phyloP scores from a whole-genome alignment of 192 early-diverging fungal species.

The Coemansia sp. region DNA sequence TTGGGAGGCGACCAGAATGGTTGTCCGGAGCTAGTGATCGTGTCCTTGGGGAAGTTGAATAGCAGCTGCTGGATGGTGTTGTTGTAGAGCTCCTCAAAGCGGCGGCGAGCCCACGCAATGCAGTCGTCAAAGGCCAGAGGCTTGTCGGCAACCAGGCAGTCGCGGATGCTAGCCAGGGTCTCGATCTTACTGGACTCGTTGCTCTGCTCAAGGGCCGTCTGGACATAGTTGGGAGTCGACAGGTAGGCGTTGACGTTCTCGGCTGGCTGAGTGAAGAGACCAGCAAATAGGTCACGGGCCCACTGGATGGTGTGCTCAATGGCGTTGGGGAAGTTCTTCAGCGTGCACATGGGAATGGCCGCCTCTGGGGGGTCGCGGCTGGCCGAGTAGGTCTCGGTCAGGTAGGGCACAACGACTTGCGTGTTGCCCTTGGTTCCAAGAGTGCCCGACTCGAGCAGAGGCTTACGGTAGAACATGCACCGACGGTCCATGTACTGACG shows the following conservation, averaged over 20 bases:
- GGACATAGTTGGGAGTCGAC: slow-evolving; percentile 79
- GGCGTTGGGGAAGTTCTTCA: slow-evolving; percentile 87
- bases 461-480: slow-evolving; percentile 95
- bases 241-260: slow-evolving; percentile 96
- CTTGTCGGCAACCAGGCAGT: slow-evolving; percentile 74
- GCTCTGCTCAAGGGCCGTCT: slow-evolving; percentile 71
- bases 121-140: slow-evolving; percentile 90
- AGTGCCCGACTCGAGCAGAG: slow-evolving; percentile 95
- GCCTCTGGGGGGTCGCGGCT: slow-evolving; percentile 98
- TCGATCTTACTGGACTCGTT: slow-evolving; percentile 69
- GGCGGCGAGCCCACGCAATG: slow-evolving; percentile 83
- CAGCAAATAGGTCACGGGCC: slow-evolving; percentile 97
- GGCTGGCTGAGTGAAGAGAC: slow-evolving; percentile 84
- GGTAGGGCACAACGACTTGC: slow-evolving; percentile 91
- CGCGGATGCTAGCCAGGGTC: slow-evolving; percentile 69
- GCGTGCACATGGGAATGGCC: slow-evolving; percentile 85
- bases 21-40: slow-evolving; percentile 82
- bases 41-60: slow-evolving; percentile 95
- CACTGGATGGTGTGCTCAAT: slow-evolving; percentile 92
- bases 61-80: slow-evolving; percentile 93
- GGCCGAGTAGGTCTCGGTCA: slow-evolving; percentile 98
- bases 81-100: slow-evolving; percentile 92
- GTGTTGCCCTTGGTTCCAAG: slow-evolving; percentile 99
- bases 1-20: slow-evolving; percentile 98
- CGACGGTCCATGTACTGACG: slow-evolving; percentile 96